Conservation (phyloP, 495 filamentous ascomycete genomes). For the Penicillium diatomitis region DNA sequence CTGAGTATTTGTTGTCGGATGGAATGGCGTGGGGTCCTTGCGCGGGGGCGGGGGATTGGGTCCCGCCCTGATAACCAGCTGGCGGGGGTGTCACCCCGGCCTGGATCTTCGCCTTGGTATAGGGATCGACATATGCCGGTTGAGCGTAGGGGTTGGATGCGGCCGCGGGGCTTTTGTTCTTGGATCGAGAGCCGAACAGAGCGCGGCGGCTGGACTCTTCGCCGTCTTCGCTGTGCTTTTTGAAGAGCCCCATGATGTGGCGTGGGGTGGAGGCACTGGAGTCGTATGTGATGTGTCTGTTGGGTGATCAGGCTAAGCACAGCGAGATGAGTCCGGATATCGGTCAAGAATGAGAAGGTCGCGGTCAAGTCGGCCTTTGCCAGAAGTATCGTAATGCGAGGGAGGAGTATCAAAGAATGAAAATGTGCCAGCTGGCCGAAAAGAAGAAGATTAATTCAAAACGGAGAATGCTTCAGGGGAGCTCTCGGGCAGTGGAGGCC, state of each 20-base stretch:
- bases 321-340: too few species aligned
- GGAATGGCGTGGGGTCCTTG: slow-evolving; percentile 23
- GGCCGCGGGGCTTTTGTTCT: slow-evolving; percentile 49
- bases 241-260: slow-evolving; percentile 50
- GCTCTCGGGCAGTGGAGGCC: slow-evolving; percentile 13
- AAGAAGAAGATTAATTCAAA: too few species aligned
- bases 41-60: slow-evolving; percentile 15
- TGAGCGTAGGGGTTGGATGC: slow-evolving; percentile 60
- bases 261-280: not conserved
- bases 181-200: slow-evolving; percentile 50
- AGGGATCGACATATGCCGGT: slow-evolving; percentile 49
- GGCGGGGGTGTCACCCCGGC: slow-evolving; percentile 33
- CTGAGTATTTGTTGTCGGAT: slow-evolving; percentile 41
- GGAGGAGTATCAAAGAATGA: slow-evolving; percentile 5
- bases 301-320: too few species aligned
- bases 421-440: not conserved
- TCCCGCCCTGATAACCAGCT: slow-evolving; percentile 26
- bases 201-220: slow-evolving; percentile 50
- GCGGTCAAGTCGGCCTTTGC: not conserved
- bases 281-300: too few species aligned
- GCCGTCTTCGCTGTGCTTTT: slow-evolving; percentile 53
- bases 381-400: not conserved
- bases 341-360: not conserved
- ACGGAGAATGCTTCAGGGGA: slow-evolving; percentile 14
- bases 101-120: slow-evolving; percentile 50